Conservation (phyloP, 345 rosid genomes). For the Rhodamnia rubescens region DNA sequence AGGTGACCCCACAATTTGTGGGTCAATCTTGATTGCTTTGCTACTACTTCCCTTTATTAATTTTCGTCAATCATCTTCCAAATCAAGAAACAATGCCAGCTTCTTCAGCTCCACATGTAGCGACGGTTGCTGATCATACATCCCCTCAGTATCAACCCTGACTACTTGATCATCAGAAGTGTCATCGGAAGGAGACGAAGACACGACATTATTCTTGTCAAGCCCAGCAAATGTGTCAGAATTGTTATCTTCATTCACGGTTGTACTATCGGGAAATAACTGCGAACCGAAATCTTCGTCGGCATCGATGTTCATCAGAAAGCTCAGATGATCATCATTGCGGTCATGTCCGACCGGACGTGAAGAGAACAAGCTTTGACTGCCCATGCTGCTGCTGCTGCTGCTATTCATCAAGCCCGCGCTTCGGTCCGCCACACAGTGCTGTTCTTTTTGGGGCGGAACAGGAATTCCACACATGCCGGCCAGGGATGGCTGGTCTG, state of each 20-base stretch:
- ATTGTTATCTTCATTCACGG: neutral
- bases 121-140: neutral
- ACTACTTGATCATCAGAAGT: neutral
- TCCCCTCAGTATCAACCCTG: neutral
- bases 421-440: neutral
- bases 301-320: neutral
- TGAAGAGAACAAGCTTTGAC: neutral
- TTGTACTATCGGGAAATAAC: neutral
- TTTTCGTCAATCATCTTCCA: neutral
- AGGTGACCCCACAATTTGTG: neutral
- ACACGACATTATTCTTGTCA: neutral
- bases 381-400: neutral
- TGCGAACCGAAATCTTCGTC: neutral
- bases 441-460: neutral
- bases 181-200: neutral
- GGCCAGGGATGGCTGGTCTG: neutral
- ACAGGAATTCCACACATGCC: neutral
- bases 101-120: neutral
- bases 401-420: neutral
- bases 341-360: neutral
- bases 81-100: conserved; percentile 3
- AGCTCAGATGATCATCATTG: neutral
- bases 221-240: neutral
- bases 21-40: neutral
- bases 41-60: neutral